Evolutionary conservation across 306 rosid genomes (phyloP), one percentile per base, ranked within the genome.

Genomic region (Adenanthera pavonina): DNA sequence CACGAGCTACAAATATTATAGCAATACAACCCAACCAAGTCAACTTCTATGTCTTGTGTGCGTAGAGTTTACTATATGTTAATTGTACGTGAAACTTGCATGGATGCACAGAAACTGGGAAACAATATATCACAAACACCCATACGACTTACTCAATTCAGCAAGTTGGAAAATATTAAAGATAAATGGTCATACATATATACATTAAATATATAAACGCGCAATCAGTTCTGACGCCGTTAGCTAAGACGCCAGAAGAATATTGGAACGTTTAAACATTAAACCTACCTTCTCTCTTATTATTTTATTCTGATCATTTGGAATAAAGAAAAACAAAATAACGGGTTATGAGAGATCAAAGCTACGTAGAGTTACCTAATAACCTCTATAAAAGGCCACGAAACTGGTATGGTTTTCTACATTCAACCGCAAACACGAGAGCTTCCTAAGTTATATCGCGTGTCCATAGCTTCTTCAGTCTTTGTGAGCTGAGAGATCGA

Each of bases 11-110:
- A 15, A 44, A 35, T 12, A 75, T 59, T 3, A 44, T 14, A 19
- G 10, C 52, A 43, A 49, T 34, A 11, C 36, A 7, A 43, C 25
- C 36, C 47, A 49, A 4, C 44, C 25, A 34, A 61, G 80, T 76
- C 71, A 76, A 61, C 61, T 7, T 7, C 41, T 20, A 38, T 19
- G 11, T 38, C 3, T 59, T 53, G 16, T 41, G n/a, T 13, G 7
- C 30, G 9, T n/a, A 3, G 48, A 51, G 34, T 67, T 16, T 67
- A 67, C 51, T 40, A 13, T 25, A 25, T 20, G 64, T 20, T 2
- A 25, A 8, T 8, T 30, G 43, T 70, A 35, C 49, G 77, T 52
- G 64, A 52, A 52, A 52, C 65, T 36, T 73, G 77, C 64, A 16
- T 36, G 62, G 47, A 54, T 72, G 35, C 65, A 57, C 65, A 57